Evolutionary conservation across 73 alveolate genomes (phyloP).

Genomic region (Paramecium bursaria): DNA sequence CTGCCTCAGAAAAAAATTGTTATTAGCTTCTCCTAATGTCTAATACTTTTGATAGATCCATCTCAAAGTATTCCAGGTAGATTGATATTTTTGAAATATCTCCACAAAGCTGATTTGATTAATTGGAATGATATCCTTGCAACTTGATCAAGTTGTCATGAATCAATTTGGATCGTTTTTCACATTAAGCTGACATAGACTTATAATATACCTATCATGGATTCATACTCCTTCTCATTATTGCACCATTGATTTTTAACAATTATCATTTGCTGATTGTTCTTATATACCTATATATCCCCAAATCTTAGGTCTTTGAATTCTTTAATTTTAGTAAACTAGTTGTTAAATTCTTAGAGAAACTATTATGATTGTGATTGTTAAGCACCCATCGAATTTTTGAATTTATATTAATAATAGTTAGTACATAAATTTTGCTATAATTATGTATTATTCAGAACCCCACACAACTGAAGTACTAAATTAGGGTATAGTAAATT

Average conservation of each 20-base stretch:
- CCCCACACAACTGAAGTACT: no score
- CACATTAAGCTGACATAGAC: neutral
- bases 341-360: slow-evolving; percentile 9
- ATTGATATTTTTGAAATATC: slow-evolving; percentile 53
- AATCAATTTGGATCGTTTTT: neutral
- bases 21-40: slow-evolving; percentile 7
- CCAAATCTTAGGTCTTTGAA: slow-evolving; percentile 35
- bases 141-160: slow-evolving; percentile 13
- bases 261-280: neutral
- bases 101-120: slow-evolving; percentile 38
- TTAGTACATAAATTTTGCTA: no score
- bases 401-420: no score
- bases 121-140: slow-evolving; percentile 46
- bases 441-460: no score
- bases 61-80: slow-evolving; percentile 47
- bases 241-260: slow-evolving; percentile 41
- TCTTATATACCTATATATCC: slow-evolving; percentile 2
- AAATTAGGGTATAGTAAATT: no score
- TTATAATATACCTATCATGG: neutral
- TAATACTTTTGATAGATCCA: neutral
- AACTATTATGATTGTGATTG: no score
- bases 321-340: slow-evolving; percentile 13
- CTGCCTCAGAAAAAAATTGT: slow-evolving; percentile 36
- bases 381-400: no score
- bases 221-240: slow-evolving; percentile 18